Percentiles rank a stretch among this genome's conserved stretches.
Conservation (phyloP, 179 eudicot genomes). For the Silene coronaria region DNA sequence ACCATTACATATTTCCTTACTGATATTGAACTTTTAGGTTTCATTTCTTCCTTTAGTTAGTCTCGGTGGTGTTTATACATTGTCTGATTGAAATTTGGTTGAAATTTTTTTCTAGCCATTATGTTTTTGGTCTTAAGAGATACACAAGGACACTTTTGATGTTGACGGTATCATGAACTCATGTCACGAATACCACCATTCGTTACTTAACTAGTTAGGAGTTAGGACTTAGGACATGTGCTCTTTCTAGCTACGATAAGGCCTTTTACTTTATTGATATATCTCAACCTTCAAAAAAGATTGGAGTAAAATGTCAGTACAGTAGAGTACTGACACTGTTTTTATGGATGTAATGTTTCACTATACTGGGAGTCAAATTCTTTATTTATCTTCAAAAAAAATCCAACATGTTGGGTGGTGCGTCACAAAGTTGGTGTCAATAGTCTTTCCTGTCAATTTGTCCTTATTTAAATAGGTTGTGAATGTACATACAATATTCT, state of each 20-base stretch:
- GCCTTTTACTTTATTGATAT: neutral
- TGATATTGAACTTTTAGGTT: neutral
- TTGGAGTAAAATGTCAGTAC: no score
- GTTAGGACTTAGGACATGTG: neutral
- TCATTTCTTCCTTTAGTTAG: neutral
- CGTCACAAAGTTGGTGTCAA: neutral
- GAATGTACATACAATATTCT: no score
- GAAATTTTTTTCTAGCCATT: neutral
- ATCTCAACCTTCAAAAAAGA: no score
- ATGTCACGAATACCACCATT: neutral
- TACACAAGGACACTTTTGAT: neutral
- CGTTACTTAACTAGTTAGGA: no score
- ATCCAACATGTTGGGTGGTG: neutral
- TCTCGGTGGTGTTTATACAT: neutral
- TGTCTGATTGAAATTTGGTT: neutral
- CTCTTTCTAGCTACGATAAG: neutral
- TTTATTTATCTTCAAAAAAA: no score
- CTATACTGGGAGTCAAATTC: no score
- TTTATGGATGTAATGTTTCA: no score
- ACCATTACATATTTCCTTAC: neutral
- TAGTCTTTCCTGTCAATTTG: neutral
- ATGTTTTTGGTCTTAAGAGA: neutral
- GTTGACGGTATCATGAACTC: neutral
- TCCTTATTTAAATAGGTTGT: no score
- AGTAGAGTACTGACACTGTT: no score